A percentile compares a stretch with the other conserved stretches of the same genome.
These are phyloP conservation scores for Prunus kanzakura DNA, from an alignment of 306 rosid species.

Conservation along the genomic window DNA sequence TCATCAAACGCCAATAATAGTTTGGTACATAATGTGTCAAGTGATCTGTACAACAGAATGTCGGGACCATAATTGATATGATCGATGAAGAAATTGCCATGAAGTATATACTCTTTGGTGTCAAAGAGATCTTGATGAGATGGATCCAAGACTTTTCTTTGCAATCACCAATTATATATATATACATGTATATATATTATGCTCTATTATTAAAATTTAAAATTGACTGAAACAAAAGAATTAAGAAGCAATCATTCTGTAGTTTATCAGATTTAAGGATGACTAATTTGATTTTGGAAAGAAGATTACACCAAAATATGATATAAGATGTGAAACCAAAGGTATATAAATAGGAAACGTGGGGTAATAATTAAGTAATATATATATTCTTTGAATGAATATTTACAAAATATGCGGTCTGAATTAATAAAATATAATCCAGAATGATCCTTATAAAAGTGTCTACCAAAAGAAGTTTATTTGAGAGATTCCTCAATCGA, in stretches of 20 bases:
- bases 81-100: constrained; percentile 3
- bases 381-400: not conserved
- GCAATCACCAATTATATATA: not conserved
- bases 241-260: not conserved
- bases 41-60: constrained; percentile 4
- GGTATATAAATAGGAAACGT: constrained; percentile 1
- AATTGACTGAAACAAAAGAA: not conserved
- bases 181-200: not conserved
- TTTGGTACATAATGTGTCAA: not conserved
- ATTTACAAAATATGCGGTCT: no score
- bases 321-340: not conserved
- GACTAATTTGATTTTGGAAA: not conserved
- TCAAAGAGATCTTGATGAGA: constrained; percentile 20
- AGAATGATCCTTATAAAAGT: rapidly evolving
- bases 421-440: no score
- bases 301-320: not conserved
- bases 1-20: not conserved
- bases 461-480: rapidly evolving
- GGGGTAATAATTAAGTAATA: constrained; percentile 9
- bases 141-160: not conserved
- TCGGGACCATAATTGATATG: constrained; percentile 6
- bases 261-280: not conserved
- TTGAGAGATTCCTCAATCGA: rapidly evolving
- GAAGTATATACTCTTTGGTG: not conserved
- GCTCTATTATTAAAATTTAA: not conserved